These are phyloP conservation scores for Trichophaea hybrida DNA, from an alignment of 2,329 filamentous ascomycete species.

Conservation along the genomic window DNA sequence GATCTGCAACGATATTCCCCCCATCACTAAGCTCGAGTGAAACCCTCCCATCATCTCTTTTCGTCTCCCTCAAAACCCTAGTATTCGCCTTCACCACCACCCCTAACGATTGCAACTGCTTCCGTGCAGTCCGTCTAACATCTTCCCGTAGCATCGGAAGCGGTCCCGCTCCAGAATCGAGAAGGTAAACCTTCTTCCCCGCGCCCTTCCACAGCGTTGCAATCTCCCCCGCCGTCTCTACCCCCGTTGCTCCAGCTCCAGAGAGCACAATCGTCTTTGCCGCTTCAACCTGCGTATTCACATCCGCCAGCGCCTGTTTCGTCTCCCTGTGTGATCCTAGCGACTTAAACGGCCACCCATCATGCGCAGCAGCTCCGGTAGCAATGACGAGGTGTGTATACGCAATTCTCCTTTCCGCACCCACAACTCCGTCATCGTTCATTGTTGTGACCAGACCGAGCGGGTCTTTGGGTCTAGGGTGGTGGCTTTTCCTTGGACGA, in stretches of 20 bases:
- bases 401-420: slow-evolving; percentile 26
- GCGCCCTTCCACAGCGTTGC: slow-evolving; percentile 38
- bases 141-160: slow-evolving; percentile 33
- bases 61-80: slow-evolving; percentile 30
- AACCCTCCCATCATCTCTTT: slow-evolving; percentile 7
- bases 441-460: slow-evolving; percentile 31
- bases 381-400: slow-evolving; percentile 44
- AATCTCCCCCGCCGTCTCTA: slow-evolving; percentile 41
- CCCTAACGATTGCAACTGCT: slow-evolving; percentile 41
- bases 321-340: slow-evolving; percentile 32
- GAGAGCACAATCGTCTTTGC: slow-evolving; percentile 40
- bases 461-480: slow-evolving; percentile 34
- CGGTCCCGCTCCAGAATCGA: slow-evolving; percentile 34
- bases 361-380: slow-evolving; percentile 38
- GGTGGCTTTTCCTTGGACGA: slow-evolving; percentile 39
- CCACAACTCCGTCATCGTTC: slow-evolving; percentile 27
- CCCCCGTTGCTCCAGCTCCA: slow-evolving; percentile 40
- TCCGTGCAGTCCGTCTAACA: slow-evolving; percentile 35
- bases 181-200: slow-evolving; percentile 37
- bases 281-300: slow-evolving; percentile 32
- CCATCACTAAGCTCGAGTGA: slow-evolving; percentile 22
- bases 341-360: slow-evolving; percentile 20
- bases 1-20: slow-evolving; percentile 33
- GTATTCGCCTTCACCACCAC: slow-evolving; percentile 37
- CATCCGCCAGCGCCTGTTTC: slow-evolving; percentile 31